These are phyloP conservation scores for Dillenia turbinata DNA, from an alignment of 164 flowering plant species.

Conservation along the genomic window DNA sequence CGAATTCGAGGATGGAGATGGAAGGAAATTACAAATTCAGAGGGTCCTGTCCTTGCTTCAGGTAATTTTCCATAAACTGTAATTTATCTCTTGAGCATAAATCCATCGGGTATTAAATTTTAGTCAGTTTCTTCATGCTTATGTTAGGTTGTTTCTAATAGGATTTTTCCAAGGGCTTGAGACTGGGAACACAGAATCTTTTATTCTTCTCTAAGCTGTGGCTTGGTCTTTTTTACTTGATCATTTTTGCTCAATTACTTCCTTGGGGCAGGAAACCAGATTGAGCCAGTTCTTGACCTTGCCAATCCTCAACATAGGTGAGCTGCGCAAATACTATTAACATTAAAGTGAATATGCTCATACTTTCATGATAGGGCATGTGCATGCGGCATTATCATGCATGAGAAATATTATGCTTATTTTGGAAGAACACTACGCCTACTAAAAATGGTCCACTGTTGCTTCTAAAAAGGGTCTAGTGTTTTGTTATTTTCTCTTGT, in stretches of 20 bases:
- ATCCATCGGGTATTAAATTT: too few relatives aligned
- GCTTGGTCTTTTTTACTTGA: constrained; percentile 3
- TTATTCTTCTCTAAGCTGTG: too few relatives aligned
- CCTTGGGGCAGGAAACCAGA: constrained; percentile 44
- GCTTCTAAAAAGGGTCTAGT: too few relatives aligned
- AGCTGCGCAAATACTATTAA: constrained; percentile 20
- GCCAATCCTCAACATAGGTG: constrained; percentile 86
- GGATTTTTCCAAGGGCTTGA: too few relatives aligned
- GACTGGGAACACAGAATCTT: too few relatives aligned
- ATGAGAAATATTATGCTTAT: too few relatives aligned
- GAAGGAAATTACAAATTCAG: constrained; percentile 54
- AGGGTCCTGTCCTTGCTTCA: constrained; percentile 26
- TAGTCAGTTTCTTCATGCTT: too few relatives aligned
- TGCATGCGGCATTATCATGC: too few relatives aligned
- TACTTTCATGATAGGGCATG: too few relatives aligned
- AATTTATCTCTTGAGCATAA: not conserved
- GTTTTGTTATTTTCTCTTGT: constrained; percentile 6
- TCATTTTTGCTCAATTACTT: not conserved
- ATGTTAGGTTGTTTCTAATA: too few relatives aligned
- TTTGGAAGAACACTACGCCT: too few relatives aligned
- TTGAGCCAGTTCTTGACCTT: constrained; percentile 65
- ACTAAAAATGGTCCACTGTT: too few relatives aligned
- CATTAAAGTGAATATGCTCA: not conserved
- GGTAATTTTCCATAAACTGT: constrained; percentile 31
- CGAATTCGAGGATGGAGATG: constrained; percentile 92